A percentile compares a stretch with the other conserved stretches of the same genome.
Conservation (phyloP, 73 alveolate species). For the Paramecium primaurelia region DNA sequence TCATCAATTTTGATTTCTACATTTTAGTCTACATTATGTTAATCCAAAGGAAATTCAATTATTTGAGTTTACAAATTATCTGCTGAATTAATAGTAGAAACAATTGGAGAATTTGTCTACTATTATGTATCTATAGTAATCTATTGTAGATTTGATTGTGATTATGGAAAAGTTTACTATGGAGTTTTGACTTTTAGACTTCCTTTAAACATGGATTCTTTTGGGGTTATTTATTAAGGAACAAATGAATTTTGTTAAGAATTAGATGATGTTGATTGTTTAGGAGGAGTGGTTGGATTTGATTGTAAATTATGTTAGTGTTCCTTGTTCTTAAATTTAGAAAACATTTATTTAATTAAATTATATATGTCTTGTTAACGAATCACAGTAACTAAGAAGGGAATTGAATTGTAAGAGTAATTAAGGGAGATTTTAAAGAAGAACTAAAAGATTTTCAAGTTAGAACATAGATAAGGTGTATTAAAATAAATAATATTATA, state of each 20-base stretch:
- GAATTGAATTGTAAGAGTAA: background rate
- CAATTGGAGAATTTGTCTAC: background rate
- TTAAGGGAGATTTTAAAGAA: background rate
- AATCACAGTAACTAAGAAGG: conserved; percentile 15
- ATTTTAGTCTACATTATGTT: background rate
- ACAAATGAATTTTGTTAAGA: background rate
- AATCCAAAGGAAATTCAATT: background rate
- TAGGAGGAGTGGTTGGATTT: background rate
- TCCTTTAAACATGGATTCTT: conserved; percentile 31
- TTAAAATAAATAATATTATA: background rate
- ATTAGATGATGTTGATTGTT: background rate
- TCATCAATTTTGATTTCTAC: background rate
- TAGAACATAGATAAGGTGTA: background rate
- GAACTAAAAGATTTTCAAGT: background rate
- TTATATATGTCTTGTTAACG: background rate
- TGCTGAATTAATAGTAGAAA: background rate
- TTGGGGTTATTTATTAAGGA: background rate
- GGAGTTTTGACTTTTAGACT: background rate
- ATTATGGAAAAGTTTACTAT: background rate
- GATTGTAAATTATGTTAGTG: background rate
- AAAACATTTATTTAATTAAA: background rate
- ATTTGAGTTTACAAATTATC: background rate
- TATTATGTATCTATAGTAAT: background rate
- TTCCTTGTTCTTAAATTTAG: background rate
- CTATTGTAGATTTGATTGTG: background rate